Evolutionary conservation across 257 asterid genomes (phyloP), one percentile per base, ranked within the genome.

Genomic region (Forsythia viridissima): DNA sequence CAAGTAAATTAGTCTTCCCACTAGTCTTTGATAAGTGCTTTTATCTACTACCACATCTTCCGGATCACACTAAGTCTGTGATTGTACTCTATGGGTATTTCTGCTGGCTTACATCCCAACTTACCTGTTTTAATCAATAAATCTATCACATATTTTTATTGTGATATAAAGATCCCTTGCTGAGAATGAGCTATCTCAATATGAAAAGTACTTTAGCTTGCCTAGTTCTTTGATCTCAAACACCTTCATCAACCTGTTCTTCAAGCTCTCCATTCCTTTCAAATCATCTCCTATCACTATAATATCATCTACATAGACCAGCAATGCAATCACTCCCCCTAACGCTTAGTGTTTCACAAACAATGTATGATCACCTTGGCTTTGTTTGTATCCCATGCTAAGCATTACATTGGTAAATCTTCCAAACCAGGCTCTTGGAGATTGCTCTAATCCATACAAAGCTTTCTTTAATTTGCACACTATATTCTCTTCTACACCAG

Each of bases 391-490:
- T 20, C 36, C 0, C 21, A 70, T 36, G 21, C 11, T 70, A 39
- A 21, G 36, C 74, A 70, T 39, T 70, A 41, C 74, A 8, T 24
- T 70, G 44, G 74, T n/a, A 70, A 70, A 70, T 38, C 20, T 70
- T n/a, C 40, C 48, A 38, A 70, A 70, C 74, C 74, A 70, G 3
- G 52, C 74, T 70, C 74, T 70, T 7, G 40, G 74, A 12, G 74
- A 70, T 11, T 70, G 74, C 21, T 6, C 38, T 70, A 70, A 39
- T 15, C 52, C 46, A 1, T 42, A 42, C 9, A 42, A 42, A 0
- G 46, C 46, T 8, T 42, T 42, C 9, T 2, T 42, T 1, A 42
- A 42, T 2, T 8, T 42, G 9, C 46, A 2, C 9, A 42, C 46
- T 4, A 8, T 8, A 30, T 30, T 30, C 46, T 42, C 8, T 42